Evolutionary conservation across 2,329 filamentous ascomycete genomes (phyloP).

Genomic region (Fusarium virguliforme): DNA sequence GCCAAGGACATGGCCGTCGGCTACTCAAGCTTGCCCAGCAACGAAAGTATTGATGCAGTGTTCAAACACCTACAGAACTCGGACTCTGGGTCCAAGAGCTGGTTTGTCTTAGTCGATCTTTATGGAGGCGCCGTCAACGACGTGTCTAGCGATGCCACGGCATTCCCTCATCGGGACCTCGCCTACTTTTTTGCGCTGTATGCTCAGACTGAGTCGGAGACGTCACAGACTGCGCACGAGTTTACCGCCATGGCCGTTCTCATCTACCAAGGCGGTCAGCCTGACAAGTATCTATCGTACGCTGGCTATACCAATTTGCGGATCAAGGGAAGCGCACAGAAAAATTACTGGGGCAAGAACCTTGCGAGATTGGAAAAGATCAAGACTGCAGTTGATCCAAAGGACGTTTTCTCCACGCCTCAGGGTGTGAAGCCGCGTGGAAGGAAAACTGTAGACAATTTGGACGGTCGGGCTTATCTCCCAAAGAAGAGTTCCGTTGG

Average conservation of each 20-base stretch:
- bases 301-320: slow-evolving; percentile 3
- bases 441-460: neutral
- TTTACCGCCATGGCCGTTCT: neutral
- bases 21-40: slow-evolving; percentile 2
- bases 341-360: slow-evolving; percentile 1
- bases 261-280: neutral
- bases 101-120: slow-evolving; percentile 3
- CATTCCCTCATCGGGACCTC: neutral
- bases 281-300: slow-evolving; percentile 2
- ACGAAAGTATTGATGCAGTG: neutral
- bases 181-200: slow-evolving; percentile 2
- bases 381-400: neutral
- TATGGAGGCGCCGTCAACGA: slow-evolving; percentile 5
- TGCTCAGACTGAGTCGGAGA: neutral
- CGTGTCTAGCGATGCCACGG: neutral
- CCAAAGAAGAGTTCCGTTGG: neutral
- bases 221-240: neutral
- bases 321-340: slow-evolving; percentile 2
- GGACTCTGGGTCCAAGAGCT: neutral
- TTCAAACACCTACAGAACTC: neutral
- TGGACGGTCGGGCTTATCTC: neutral
- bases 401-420: neutral
- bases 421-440: slow-evolving; percentile 5
- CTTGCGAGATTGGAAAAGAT: slow-evolving; percentile 1
- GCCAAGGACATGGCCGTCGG: slow-evolving; percentile 17